Evolutionary conservation across 2,329 filamentous ascomycete species (phyloP), one percentile per base, ranked within the genome.

Genomic region (Stachybotrys chartarum): DNA sequence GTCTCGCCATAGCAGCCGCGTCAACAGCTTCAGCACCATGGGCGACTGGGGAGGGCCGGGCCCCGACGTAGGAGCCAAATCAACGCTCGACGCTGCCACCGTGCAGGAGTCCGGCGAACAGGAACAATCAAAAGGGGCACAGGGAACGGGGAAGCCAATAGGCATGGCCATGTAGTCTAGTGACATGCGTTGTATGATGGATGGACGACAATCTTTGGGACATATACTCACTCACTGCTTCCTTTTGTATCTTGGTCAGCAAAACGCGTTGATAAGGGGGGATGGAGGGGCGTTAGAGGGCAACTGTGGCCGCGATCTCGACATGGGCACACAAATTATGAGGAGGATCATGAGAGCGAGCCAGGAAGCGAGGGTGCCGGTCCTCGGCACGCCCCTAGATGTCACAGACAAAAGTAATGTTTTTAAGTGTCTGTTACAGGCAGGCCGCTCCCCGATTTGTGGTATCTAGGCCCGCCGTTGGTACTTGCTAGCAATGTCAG

Each of bases 1-100:
- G 3, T 72, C 74, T 50, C 77, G 73, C 55, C 82, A 83, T 64
- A 77, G 75, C 30, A 82, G 78, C 60, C 78, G 78, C 47, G 65
- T 76, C 8, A 79, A 72, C 64, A 60, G 75, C 60, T 69, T 67
- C 51, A 75, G 74, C 31, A 52, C 16, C 50, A 42, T 82, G 74
- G 78, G 61, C 3, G 65, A 66, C 32, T 68, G 64, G 63, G 78
- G 76, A 54, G 80, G 81, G 54, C 79, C 80, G 0, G 80, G 79
- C 0, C 79, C 79, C 3, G 80, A 83, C 58, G 71, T 83, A 1
- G 79, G 79, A 0, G 72, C 75, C 0, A 70, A 64, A 4, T 66
- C 63, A 30, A 35, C 48, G 57, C n/a, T 8, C 3, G 14, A 42
- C 5, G 35, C 14, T 14, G 8, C 35, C 8, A 42, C 35, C 10